These are phyloP conservation scores for Fraxinus albicans DNA, from an alignment of 305 asterid genomes.

Conservation along the genomic window DNA sequence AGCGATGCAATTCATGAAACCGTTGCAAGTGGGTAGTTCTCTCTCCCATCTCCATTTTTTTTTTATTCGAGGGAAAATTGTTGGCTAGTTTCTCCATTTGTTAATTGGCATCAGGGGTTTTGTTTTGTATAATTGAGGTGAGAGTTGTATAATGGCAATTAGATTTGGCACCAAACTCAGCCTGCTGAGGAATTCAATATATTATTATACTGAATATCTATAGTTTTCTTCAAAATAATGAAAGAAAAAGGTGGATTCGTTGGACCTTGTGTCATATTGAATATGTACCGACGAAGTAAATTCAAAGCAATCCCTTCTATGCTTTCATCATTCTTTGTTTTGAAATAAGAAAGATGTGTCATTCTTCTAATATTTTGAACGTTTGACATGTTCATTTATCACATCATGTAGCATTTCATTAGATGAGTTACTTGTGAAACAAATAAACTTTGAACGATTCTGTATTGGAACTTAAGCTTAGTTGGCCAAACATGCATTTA, in stretches of 20 bases:
- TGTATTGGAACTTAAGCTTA: not conserved
- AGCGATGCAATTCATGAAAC: slow-evolving; percentile 86
- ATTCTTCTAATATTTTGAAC: not conserved
- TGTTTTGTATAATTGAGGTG: slow-evolving; percentile 31
- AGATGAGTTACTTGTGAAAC: not conserved
- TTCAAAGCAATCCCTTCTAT: not conserved
- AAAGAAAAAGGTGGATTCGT: not conserved
- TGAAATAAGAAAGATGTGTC: not conserved
- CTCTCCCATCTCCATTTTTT: not conserved
- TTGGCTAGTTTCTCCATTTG: not conserved
- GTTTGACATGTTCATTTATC: not conserved
- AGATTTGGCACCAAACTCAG: not conserved
- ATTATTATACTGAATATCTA: not conserved
- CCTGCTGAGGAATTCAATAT: not conserved
- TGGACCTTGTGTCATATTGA: not conserved
- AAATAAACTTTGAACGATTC: not conserved
- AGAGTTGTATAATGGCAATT: slow-evolving; percentile 13
- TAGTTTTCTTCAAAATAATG: not conserved
- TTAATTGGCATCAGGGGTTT: slow-evolving; percentile 22
- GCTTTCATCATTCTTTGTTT: not conserved
- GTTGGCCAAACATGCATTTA: not conserved
- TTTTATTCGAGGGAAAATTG: slow-evolving; percentile 2
- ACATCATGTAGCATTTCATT: not conserved
- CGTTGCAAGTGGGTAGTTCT: slow-evolving; percentile 69
- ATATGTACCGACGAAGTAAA: not conserved